Conservation (phyloP, 1,284 basidiomycete genomes). For the Trichosporon sp. region DNA sequence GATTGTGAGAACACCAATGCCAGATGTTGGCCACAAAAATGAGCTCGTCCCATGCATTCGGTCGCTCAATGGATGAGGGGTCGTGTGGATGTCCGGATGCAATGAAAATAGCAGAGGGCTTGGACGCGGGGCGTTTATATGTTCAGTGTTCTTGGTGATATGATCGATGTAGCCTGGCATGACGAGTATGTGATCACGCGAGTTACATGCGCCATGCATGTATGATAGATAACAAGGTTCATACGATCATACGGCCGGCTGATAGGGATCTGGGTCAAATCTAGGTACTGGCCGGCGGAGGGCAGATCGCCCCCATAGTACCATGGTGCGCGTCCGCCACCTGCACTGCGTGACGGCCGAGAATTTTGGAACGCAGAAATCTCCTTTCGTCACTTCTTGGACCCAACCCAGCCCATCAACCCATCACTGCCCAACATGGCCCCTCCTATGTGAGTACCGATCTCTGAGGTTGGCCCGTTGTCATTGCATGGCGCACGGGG, state of each 20-base stretch:
- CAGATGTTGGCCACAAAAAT: too few species aligned
- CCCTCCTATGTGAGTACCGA: constrained; percentile 9
- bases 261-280: background rate
- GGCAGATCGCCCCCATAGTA: too few species aligned
- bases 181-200: background rate
- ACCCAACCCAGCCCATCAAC: background rate
- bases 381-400: background rate
- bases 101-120: too few species aligned
- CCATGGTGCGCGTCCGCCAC: background rate
- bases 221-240: background rate
- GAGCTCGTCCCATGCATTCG: too few species aligned
- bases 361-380: constrained; percentile 1
- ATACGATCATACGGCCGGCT: background rate
- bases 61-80: too few species aligned
- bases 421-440: constrained; percentile 2
- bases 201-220: background rate
- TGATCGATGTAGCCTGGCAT: too few species aligned
- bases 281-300: background rate
- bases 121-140: too few species aligned
- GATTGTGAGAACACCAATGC: too few species aligned
- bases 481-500: too few species aligned
- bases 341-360: background rate
- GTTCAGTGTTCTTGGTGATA: too few species aligned
- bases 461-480: background rate
- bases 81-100: too few species aligned